Conservation (phyloP, 169 alveolate species). For the Amoebophrya sp. region DNA sequence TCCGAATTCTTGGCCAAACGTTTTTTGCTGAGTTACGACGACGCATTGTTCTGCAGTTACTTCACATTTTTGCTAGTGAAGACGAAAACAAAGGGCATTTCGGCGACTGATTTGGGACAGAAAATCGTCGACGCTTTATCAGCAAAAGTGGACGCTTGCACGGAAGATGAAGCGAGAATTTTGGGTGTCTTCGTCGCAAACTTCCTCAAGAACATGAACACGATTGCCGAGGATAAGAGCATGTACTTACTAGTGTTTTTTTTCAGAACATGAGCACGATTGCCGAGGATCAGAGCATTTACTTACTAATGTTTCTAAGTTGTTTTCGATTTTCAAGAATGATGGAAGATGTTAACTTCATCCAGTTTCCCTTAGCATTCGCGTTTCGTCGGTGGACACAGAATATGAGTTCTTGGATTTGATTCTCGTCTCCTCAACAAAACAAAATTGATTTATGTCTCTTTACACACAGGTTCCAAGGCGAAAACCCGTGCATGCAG, state of each 20-base stretch:
- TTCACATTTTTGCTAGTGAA: neutral
- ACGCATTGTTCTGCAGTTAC: constrained; percentile 18
- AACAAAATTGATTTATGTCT: too few relatives aligned
- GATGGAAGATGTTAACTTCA: too few relatives aligned
- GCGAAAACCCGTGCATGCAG: neutral
- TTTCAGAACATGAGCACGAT: neutral
- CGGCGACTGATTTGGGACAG: neutral
- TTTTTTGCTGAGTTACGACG: neutral
- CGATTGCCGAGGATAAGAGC: neutral
- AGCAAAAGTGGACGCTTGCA: neutral
- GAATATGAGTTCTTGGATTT: too few relatives aligned
- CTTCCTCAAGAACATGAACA: neutral
- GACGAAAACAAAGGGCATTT: neutral
- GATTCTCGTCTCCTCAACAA: too few relatives aligned
- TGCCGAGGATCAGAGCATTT: neutral
- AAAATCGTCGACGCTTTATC: neutral
- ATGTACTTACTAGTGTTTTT: neutral
- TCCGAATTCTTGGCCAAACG: neutral
- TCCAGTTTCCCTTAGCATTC: too few relatives aligned
- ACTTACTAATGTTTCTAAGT: too few relatives aligned
- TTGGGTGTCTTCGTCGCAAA: neutral
- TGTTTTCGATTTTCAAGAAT: neutral
- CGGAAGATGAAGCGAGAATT: constrained; percentile 2
- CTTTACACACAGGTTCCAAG: neutral
- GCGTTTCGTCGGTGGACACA: too few relatives aligned